Evolutionary conservation across 345 rosid genomes (phyloP).

Genomic region (Passiflora organensis): DNA sequence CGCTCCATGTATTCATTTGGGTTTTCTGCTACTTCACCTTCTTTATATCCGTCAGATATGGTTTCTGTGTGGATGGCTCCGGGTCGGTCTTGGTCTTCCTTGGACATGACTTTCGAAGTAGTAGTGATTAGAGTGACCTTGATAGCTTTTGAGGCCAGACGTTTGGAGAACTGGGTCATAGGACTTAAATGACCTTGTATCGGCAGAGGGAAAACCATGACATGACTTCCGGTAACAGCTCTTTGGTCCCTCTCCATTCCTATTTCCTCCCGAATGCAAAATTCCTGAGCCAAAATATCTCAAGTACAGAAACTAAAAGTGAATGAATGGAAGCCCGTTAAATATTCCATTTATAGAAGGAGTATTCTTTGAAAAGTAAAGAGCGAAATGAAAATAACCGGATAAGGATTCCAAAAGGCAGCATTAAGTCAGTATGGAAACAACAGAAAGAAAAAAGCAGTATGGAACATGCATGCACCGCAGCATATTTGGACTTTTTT

Average conservation of each 20-base stretch:
- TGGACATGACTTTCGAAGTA: slow-evolving; percentile 13
- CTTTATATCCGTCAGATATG: slow-evolving; percentile 28
- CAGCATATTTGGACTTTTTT: too few relatives aligned
- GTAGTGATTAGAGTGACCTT: slow-evolving; percentile 17
- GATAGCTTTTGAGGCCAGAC: slow-evolving; percentile 25
- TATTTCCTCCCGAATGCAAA: too few relatives aligned
- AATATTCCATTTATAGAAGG: too few relatives aligned
- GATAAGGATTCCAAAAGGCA: too few relatives aligned
- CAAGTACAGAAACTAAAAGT: too few relatives aligned
- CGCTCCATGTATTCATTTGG: slow-evolving; percentile 20
- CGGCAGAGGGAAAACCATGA: slow-evolving; percentile 17
- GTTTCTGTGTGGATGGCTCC: slow-evolving; percentile 23
- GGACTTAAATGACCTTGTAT: slow-evolving; percentile 32
- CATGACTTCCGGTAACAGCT: slow-evolving; percentile 1
- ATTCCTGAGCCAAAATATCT: too few relatives aligned
- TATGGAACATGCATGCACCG: too few relatives aligned
- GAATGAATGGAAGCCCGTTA: too few relatives aligned
- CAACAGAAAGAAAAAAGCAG: too few relatives aligned
- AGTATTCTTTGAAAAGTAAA: too few relatives aligned
- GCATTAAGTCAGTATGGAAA: too few relatives aligned
- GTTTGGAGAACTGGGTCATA: slow-evolving; percentile 27
- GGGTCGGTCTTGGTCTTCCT: slow-evolving; percentile 10
- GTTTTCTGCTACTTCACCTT: slow-evolving; percentile 19
- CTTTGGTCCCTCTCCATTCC: not conserved
- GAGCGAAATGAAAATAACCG: too few relatives aligned